A percentile compares a stretch with the other conserved stretches of the same genome.
Conservation (phyloP, 164 flowering plant genomes). For the Nelumbo lutea region DNA sequence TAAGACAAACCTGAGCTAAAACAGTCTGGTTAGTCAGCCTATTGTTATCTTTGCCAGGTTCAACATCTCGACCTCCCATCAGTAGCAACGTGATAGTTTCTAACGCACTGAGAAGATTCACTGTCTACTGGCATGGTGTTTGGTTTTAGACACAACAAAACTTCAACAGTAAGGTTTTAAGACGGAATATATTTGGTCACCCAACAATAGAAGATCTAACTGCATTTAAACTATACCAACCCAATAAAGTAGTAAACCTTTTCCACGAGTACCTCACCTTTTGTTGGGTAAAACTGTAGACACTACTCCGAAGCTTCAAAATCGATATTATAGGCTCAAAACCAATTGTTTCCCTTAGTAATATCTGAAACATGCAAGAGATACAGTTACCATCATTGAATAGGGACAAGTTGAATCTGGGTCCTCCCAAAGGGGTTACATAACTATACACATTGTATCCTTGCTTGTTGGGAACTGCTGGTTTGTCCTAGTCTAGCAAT, state of each 20-base stretch:
- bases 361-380: constrained; percentile 39
- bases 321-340: constrained; percentile 82
- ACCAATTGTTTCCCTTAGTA: constrained; percentile 91
- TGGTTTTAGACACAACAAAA: constrained; percentile 24
- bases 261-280: constrained; percentile 57
- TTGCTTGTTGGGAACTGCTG: no score
- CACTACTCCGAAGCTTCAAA: constrained; percentile 71
- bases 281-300: constrained; percentile 85
- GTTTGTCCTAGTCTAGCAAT: no score
- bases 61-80: constrained; percentile 51
- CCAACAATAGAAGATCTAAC: constrained; percentile 4
- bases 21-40: constrained; percentile 63
- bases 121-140: constrained; percentile 78
- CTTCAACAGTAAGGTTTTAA: constrained; percentile 22
- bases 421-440: no score
- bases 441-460: no score
- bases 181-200: constrained; percentile 6
- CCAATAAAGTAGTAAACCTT: constrained; percentile 7
- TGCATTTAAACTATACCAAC: constrained; percentile 1
- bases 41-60: constrained; percentile 61
- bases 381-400: constrained; percentile 3
- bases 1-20: constrained; percentile 74
- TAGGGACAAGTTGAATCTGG: neutral
- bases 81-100: constrained; percentile 71
- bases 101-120: constrained; percentile 81